Evolutionary conservation across 179 eudicot genomes (phyloP).

Genomic region (Nepenthes alata): DNA sequence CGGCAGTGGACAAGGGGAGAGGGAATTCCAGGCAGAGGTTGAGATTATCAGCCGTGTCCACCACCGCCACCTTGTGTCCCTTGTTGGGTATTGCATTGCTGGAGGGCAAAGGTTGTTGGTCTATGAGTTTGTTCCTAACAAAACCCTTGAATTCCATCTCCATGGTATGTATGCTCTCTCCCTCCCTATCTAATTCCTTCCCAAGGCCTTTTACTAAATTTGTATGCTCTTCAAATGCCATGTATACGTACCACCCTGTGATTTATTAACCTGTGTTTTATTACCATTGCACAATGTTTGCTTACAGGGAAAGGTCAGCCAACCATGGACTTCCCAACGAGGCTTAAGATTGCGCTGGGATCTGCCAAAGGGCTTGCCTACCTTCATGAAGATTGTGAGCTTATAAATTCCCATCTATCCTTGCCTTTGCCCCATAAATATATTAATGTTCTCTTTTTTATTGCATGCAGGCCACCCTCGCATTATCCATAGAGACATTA

Average conservation of each 20-base stretch:
- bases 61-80: conserved; percentile 10
- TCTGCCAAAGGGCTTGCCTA: conserved; percentile 11
- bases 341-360: conserved; percentile 10
- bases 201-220: not conserved
- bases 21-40: conserved; percentile 11
- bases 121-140: conserved; percentile 12
- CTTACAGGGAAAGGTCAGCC: conserved; percentile 7
- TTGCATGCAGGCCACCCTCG: conserved; percentile 10
- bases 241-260: too few species aligned
- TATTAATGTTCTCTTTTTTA: not conserved
- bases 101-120: conserved; percentile 11
- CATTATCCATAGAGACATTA: conserved; percentile 11
- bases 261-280: not conserved
- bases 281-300: not conserved
- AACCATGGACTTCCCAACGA: conserved; percentile 8
- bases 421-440: too few species aligned
- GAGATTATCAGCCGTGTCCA: conserved; percentile 11
- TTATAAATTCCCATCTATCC: not conserved
- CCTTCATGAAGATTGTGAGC: conserved; percentile 12
- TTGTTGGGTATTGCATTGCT: conserved; percentile 9
- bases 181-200: too few species aligned
- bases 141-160: conserved; percentile 10
- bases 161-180: conserved; percentile 5
- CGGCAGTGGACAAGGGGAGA: conserved; percentile 12
- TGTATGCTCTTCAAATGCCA: not conserved